These are phyloP conservation scores for Nelumbo lutea DNA, from an alignment of 164 flowering plant genomes.

Conservation along the genomic window DNA sequence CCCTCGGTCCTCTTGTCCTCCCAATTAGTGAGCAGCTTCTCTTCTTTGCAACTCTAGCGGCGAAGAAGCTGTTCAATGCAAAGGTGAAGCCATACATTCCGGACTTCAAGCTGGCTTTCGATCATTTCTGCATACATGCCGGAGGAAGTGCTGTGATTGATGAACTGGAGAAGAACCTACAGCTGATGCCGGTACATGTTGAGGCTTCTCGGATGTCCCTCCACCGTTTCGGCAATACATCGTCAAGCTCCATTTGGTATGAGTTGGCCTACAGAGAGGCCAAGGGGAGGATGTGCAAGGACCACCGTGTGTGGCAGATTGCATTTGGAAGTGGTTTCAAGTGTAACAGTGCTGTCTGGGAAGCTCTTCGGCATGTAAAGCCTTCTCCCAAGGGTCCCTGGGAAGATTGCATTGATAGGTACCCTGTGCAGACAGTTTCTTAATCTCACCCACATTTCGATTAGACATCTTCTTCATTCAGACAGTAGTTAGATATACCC, in stretches of 20 bases:
- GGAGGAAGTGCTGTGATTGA: slow-evolving; percentile 38
- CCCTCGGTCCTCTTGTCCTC: slow-evolving; percentile 16
- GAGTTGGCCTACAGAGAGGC: slow-evolving; percentile 33
- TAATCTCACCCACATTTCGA: not conserved
- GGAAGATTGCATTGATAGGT: slow-evolving; percentile 13
- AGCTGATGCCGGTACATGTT: slow-evolving; percentile 24
- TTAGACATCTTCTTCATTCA: too few species aligned
- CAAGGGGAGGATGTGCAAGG: slow-evolving; percentile 32
- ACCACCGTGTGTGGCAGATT: slow-evolving; percentile 31
- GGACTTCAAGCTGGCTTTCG: slow-evolving; percentile 28
- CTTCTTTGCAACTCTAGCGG: slow-evolving; percentile 12
- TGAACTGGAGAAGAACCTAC: slow-evolving; percentile 25
- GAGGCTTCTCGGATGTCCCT: slow-evolving; percentile 44
- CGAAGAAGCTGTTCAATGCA: slow-evolving; percentile 14
- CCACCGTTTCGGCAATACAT: slow-evolving; percentile 35
- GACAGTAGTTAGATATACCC: too few species aligned
- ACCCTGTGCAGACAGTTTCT: slow-evolving; percentile 5
- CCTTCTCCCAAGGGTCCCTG: slow-evolving; percentile 14
- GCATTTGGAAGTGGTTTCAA: slow-evolving; percentile 35
- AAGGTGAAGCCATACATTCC: slow-evolving; percentile 17
- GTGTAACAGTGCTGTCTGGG: slow-evolving; percentile 32
- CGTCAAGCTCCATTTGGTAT: slow-evolving; percentile 37
- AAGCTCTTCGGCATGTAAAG: slow-evolving; percentile 9
- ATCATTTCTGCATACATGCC: slow-evolving; percentile 42
- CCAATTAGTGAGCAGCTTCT: slow-evolving; percentile 15